Conservation (phyloP, 768 basidiomycete genomes). For the Saitozyma podzolica region DNA sequence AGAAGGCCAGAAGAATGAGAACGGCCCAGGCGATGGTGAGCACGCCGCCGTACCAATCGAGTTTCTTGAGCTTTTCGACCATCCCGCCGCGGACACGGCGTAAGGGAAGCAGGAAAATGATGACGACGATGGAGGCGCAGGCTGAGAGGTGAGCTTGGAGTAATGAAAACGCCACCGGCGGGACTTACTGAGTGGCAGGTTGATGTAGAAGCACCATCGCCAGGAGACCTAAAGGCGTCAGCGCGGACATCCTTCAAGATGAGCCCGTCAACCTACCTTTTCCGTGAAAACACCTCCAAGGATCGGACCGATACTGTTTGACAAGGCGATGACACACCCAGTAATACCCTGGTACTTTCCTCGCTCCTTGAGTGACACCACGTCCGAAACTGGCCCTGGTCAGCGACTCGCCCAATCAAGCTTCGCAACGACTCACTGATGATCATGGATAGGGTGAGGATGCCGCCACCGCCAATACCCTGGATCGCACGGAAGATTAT, state of each 20-base stretch:
- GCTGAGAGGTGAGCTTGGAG: constrained; percentile 23
- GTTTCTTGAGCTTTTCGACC: constrained; percentile 63
- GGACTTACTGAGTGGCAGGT: constrained; percentile 58
- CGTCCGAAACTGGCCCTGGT: constrained; percentile 57
- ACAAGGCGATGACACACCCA: constrained; percentile 62
- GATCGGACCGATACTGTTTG: constrained; percentile 68
- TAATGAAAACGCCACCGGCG: too few species aligned
- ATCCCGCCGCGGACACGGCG: constrained; percentile 67
- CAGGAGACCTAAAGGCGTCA: not conserved
- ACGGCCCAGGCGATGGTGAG: constrained; percentile 65
- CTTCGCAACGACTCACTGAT: constrained; percentile 55
- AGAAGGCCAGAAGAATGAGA: constrained; percentile 67
- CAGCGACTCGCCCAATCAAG: not conserved
- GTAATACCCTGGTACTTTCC: constrained; percentile 79
- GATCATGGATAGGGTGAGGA: constrained; percentile 69
- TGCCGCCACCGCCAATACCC: constrained; percentile 70
- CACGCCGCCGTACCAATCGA: constrained; percentile 66
- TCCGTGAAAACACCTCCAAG: constrained; percentile 61
- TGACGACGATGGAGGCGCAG: constrained; percentile 59
- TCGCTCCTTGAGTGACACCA: constrained; percentile 63
- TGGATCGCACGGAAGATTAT: constrained; percentile 70
- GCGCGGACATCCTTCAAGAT: not conserved
- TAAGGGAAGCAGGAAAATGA: constrained; percentile 67
- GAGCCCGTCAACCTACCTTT: not conserved
- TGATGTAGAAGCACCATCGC: constrained; percentile 59